Evolutionary conservation across 2,329 filamentous ascomycete species (phyloP), one percentile per base, ranked within the genome.

Genomic region (Coniella lustricola): DNA sequence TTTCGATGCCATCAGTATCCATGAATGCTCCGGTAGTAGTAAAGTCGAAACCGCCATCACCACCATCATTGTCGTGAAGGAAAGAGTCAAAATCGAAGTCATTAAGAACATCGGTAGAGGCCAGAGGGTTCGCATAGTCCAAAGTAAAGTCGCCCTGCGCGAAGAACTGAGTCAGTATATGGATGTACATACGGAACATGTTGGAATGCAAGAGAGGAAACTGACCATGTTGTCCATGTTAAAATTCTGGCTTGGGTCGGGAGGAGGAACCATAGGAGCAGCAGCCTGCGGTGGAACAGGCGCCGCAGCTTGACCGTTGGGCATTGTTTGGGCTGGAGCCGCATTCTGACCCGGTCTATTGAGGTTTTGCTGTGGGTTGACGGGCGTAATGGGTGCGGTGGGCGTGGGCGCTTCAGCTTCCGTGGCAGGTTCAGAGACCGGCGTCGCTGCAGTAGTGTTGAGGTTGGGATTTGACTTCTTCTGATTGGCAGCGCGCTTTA

Each of bases 61-160:
- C 73, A 31, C 65, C 69, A 40, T 75, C 74, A 51, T 75, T 72
- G 48, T 76, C 72, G 54, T 84, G 79, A 7, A 85, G 67, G 68
- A 85, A 85, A 2, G 81, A 82, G 62, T 85, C 81, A 56, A 85
- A 79, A 55, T 85, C 81, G 57, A 85, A 85, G 55, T 82, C 81
- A 57, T 79, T 79, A 41, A 85, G 68, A 32, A 84, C 80, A 59
- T 84, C 75, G 46, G 65, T 66, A 5, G 72, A 71, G 52, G 70
- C 68, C 21, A 75, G 62, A 2, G 78, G 75, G 54, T 81, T 77
- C 47, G 74, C 70, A 60, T 81, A 76, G 48, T 76, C 76, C 64
- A 83, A 72, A 35, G 56, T 61, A 48, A 78, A 78, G 49, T 74
- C 44, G 3, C 36, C 70, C 60, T 68, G 49, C 4, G 38, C 17